Evolutionary conservation across 1,284 basidiomycete species (phyloP).

Genomic region (Baeospora myosura): DNA sequence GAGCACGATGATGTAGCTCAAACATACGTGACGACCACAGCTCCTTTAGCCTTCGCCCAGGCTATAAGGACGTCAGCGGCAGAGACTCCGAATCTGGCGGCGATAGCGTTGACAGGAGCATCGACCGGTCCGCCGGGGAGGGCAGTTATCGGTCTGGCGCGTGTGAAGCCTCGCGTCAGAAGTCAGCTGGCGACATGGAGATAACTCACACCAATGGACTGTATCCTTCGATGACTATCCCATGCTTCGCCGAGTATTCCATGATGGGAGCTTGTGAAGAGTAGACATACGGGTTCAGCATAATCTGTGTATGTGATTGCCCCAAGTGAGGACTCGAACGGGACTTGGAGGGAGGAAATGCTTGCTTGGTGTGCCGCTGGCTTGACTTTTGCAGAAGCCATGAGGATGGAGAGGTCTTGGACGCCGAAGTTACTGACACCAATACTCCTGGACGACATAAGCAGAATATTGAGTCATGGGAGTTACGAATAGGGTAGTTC

Average conservation of each 20-base stretch:
- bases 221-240: conserved; percentile 66
- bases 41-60: conserved; percentile 62
- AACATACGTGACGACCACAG: conserved; percentile 57
- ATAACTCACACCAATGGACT: conserved; percentile 49
- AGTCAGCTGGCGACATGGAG: background rate
- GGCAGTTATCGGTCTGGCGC: conserved; percentile 49
- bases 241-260: conserved; percentile 47
- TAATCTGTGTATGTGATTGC: conserved; percentile 35
- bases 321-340: background rate
- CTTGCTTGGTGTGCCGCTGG: conserved; percentile 68
- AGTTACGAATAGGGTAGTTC: too few species aligned
- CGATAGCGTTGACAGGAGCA: conserved; percentile 49
- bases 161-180: background rate
- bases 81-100: conserved; percentile 45
- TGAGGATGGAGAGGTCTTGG: conserved; percentile 44
- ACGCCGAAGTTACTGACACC: conserved; percentile 73
- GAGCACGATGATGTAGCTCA: too few species aligned
- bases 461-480: background rate
- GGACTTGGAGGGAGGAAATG: background rate
- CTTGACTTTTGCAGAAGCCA: conserved; percentile 48
- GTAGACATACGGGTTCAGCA: conserved; percentile 67
- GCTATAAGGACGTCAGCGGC: conserved; percentile 64
- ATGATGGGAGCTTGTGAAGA: conserved; percentile 46
- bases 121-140: conserved; percentile 64
- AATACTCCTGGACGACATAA: conserved; percentile 44